Evolutionary conservation across 2,329 filamentous ascomycete species (phyloP).

Genomic region (Nemania sp.): DNA sequence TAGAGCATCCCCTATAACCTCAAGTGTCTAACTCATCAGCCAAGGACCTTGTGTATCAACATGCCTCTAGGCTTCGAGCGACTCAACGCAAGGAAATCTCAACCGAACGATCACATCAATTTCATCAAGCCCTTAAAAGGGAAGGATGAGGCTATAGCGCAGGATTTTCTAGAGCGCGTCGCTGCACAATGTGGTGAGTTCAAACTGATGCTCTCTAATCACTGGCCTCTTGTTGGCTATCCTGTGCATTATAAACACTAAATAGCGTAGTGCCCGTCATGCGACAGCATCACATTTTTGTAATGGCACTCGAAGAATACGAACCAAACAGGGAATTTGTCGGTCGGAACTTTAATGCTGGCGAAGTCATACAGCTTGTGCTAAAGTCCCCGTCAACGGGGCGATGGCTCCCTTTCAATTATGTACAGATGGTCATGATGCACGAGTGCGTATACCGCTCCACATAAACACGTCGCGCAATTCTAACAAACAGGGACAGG

Average conservation of each 20-base stretch:
- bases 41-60: conserved; percentile 15
- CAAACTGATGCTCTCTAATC: not conserved
- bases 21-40: not conserved
- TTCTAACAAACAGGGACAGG: conserved; percentile 47
- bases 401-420: conserved; percentile 82
- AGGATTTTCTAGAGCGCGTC: conserved; percentile 79
- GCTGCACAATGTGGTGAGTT: conserved; percentile 79
- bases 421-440: conserved; percentile 96
- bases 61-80: conserved; percentile 86
- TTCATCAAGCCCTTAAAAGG: conserved; percentile 86
- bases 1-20: not conserved
- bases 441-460: conserved; percentile 68
- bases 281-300: conserved; percentile 72
- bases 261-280: conserved; percentile 72
- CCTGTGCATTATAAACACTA: conserved; percentile 6
- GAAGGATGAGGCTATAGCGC: conserved; percentile 69
- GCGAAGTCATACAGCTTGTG: conserved; percentile 87
- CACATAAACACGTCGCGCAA: not conserved
- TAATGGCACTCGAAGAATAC: conserved; percentile 83
- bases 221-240: not conserved
- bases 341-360: conserved; percentile 90
- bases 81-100: conserved; percentile 78
- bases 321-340: conserved; percentile 85
- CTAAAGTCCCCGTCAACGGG: conserved; percentile 73
- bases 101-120: conserved; percentile 81